These are phyloP conservation scores for Cairneyella variabilis DNA, from an alignment of 495 filamentous ascomycete genomes.

Conservation along the genomic window DNA sequence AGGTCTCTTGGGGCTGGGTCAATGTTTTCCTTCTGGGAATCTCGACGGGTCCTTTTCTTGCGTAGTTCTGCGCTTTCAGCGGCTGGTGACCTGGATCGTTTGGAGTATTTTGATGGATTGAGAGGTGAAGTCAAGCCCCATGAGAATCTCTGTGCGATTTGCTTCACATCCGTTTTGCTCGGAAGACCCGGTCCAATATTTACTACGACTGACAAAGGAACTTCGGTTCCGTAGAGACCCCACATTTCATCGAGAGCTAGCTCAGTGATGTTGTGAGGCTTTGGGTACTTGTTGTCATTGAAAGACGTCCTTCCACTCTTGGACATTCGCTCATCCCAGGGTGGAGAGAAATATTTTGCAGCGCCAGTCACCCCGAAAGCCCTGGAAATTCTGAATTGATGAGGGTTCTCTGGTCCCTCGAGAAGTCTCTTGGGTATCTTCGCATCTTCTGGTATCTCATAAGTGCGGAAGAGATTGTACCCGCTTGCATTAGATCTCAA, in stretches of 20 bases:
- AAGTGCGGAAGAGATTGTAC: slow-evolving; percentile 20
- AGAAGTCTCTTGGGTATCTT: slow-evolving; percentile 8
- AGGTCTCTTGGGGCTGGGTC: neutral
- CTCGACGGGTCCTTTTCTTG: slow-evolving; percentile 3
- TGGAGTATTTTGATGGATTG: neutral
- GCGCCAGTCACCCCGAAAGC: slow-evolving; percentile 22
- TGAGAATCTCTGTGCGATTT: slow-evolving; percentile 19
- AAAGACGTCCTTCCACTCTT: slow-evolving; percentile 6
- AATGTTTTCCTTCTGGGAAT: neutral
- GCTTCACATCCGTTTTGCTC: slow-evolving; percentile 8
- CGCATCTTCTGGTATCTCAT: slow-evolving; percentile 10
- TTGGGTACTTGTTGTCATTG: slow-evolving; percentile 14
- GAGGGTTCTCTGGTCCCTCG: slow-evolving; percentile 12
- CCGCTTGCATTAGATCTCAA: slow-evolving; percentile 3
- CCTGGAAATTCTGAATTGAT: slow-evolving; percentile 14
- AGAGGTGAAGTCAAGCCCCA: slow-evolving; percentile 13
- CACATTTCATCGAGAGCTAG: slow-evolving; percentile 26
- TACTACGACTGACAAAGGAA: slow-evolving; percentile 15
- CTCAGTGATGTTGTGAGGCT: slow-evolving; percentile 22
- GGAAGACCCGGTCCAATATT: slow-evolving; percentile 23
- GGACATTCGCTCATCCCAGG: slow-evolving; percentile 14
- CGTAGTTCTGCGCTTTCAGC: neutral
- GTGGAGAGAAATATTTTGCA: slow-evolving; percentile 14
- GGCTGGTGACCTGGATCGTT: slow-evolving; percentile 5
- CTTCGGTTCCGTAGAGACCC: slow-evolving; percentile 19